Evolutionary conservation across 495 filamentous ascomycete genomes (phyloP).

Genomic region (Neurospora sp.): DNA sequence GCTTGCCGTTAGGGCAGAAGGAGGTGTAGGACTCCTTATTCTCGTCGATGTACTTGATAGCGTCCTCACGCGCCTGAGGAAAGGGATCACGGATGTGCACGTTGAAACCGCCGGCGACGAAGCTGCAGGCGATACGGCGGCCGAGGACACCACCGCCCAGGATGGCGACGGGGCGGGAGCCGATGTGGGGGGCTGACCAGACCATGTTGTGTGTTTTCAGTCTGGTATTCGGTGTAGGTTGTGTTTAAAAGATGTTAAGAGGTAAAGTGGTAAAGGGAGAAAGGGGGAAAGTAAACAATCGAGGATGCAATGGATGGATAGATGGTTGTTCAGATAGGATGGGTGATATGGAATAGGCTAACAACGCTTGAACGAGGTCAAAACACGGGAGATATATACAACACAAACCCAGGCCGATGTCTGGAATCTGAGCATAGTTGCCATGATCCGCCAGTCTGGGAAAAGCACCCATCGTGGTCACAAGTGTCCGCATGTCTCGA

Average conservation of each 20-base stretch:
- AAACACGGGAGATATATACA: background rate
- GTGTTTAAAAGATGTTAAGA: too few relatives aligned
- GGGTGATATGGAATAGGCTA: background rate
- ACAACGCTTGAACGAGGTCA: background rate
- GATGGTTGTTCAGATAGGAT: background rate
- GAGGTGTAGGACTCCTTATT: constrained; percentile 12
- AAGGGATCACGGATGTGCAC: constrained; percentile 9
- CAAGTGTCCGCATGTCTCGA: background rate
- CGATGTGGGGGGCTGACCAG: constrained; percentile 4
- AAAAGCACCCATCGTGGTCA: background rate
- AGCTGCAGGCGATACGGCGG: constrained; percentile 10
- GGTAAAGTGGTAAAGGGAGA: background rate
- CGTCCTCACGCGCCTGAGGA: background rate
- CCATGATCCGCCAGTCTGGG: background rate
- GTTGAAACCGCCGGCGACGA: constrained; percentile 4
- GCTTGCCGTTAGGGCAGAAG: constrained; percentile 10
- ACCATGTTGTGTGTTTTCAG: constrained; percentile 2
- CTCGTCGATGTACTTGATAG: constrained; percentile 13
- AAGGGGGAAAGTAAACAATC: background rate
- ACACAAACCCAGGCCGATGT: background rate
- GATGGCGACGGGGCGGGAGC: constrained; percentile 5
- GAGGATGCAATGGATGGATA: background rate
- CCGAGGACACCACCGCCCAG: constrained; percentile 13
- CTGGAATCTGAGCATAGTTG: background rate
- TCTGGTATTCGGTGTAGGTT: background rate